phyloP scores from a whole-genome alignment of 331 rosid species.

The Malus hybrid region DNA sequence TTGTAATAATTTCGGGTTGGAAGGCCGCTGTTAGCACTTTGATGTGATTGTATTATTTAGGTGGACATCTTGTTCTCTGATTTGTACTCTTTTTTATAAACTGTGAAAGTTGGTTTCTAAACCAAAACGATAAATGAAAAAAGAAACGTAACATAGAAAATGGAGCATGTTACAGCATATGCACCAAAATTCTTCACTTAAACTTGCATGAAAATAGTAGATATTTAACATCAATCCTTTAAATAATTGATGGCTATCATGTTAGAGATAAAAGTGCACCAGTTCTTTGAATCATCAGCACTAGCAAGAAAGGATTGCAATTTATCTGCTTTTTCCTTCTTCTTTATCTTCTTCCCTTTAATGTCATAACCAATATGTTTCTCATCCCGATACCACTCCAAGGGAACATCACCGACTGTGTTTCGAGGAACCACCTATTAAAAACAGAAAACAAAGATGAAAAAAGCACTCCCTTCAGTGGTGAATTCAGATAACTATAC shows the following conservation, averaged over 20 bases:
- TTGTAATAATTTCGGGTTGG: neutral
- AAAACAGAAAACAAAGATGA: constrained; percentile 2
- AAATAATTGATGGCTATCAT: neutral
- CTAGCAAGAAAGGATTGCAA: constrained; percentile 65
- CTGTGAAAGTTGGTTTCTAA: neutral
- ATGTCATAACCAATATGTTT: constrained; percentile 86
- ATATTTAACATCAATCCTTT: neutral
- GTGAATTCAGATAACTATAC: neutral
- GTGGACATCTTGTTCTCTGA: neutral
- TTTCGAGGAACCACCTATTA: constrained; percentile 72
- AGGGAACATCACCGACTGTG: constrained; percentile 78
- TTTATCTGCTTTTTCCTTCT: constrained; percentile 71
- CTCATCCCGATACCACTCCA: constrained; percentile 84
- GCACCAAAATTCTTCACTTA: neutral
- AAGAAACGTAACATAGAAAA: neutral
- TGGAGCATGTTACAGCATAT: neutral
- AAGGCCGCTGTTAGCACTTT: neutral
- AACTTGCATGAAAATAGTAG: neutral
- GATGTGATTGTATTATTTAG: neutral
- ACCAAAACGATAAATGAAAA: neutral
- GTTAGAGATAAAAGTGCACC: constrained; percentile 36
- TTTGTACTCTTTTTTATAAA: neutral
- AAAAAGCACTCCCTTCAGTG: neutral
- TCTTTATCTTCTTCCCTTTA: constrained; percentile 72
- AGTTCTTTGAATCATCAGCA: constrained; percentile 74